Evolutionary conservation across 495 filamentous ascomycete genomes (phyloP).

Genomic region (Parathielavia hyrcaniae): DNA sequence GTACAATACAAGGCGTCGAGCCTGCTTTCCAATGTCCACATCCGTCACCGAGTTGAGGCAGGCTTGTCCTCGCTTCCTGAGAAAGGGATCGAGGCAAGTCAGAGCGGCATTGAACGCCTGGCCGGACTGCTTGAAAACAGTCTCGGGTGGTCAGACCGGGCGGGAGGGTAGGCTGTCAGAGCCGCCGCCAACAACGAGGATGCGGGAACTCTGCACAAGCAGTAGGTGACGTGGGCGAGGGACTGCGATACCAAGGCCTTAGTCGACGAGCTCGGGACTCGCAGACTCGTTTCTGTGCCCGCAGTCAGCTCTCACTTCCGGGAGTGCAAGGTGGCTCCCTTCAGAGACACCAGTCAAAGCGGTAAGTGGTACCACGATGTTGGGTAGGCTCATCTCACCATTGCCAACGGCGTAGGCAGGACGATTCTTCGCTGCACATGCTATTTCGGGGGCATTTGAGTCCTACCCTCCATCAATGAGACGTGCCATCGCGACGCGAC

Average conservation of each 20-base stretch:
- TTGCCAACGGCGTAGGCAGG: too few relatives aligned
- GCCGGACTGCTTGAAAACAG: not conserved
- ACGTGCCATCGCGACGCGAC: too few relatives aligned
- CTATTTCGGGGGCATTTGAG: not conserved
- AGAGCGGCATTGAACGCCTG: conserved; percentile 5
- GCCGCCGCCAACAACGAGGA: not conserved
- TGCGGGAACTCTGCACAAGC: not conserved
- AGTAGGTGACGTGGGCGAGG: not conserved
- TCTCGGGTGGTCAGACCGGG: conserved; percentile 4
- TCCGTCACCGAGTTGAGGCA: not conserved
- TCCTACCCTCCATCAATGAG: too few relatives aligned
- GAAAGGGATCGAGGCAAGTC: not conserved
- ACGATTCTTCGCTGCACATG: too few relatives aligned
- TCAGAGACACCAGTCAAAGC: too few relatives aligned
- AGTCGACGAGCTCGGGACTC: too few relatives aligned
- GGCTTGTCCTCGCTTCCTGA: not conserved
- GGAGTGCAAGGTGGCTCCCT: too few relatives aligned
- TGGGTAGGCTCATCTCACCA: too few relatives aligned
- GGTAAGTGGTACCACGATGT: too few relatives aligned
- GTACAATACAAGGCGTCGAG: conserved; percentile 23
- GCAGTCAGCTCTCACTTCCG: too few relatives aligned
- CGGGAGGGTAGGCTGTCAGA: not conserved
- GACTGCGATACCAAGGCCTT: not conserved
- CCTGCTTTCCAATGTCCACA: not conserved
- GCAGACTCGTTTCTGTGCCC: too few relatives aligned